Percentiles rank a stretch among this genome's conserved stretches.
These are phyloP conservation scores for Lavandula angustifolia DNA, from an alignment of 257 asterid genomes.

Conservation along the genomic window DNA sequence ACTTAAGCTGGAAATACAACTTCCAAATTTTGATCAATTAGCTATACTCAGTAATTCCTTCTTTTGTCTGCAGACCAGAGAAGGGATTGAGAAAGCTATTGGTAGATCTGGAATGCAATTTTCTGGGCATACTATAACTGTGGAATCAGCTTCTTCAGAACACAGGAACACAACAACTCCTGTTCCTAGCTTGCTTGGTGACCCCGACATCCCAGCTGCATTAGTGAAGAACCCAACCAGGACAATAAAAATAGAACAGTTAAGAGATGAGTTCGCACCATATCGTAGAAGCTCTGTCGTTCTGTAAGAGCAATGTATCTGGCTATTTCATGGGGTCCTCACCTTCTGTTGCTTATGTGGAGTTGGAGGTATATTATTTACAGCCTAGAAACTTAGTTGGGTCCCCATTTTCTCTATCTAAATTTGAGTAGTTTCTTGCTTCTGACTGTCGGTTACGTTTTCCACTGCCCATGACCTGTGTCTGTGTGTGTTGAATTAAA, in stretches of 20 bases:
- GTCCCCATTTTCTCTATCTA: conserved; percentile 16
- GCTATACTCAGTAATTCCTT: conserved; percentile 12
- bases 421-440: not conserved
- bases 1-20: not conserved
- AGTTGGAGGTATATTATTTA: conserved; percentile 52
- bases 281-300: conserved; percentile 48
- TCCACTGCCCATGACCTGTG: not conserved
- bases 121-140: conserved; percentile 1
- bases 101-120: conserved; percentile 13
- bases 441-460: not conserved
- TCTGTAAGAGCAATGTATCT: conserved; percentile 48
- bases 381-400: conserved; percentile 6
- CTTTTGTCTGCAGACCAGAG: conserved; percentile 45
- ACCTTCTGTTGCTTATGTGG: conserved; percentile 57
- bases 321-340: conserved; percentile 51
- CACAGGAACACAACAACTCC: conserved; percentile 28
- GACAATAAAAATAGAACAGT: conserved; percentile 48
- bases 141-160: conserved; percentile 43
- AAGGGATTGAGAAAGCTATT: conserved; percentile 47
- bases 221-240: conserved; percentile 61
- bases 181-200: conserved; percentile 48
- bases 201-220: conserved; percentile 47
- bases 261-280: conserved; percentile 43
- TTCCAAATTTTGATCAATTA: conserved; percentile 6
- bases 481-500: not conserved